Conservation (phyloP, 1,284 basidiomycete species). For the Hypsizygus ulmarius region DNA sequence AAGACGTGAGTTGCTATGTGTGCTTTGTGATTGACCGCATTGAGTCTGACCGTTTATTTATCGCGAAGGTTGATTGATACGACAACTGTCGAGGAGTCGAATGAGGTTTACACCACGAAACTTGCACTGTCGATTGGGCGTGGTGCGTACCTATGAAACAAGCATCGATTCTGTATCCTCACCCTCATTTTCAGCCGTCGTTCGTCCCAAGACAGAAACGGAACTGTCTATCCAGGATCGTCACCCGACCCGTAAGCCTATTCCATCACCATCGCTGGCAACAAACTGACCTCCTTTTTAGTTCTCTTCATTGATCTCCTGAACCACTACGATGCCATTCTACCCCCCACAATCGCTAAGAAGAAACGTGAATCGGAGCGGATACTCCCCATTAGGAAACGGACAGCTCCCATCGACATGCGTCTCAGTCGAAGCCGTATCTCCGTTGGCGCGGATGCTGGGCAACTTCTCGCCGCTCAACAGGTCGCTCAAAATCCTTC, state of each 20-base stretch:
- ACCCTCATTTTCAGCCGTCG: conserved; percentile 51
- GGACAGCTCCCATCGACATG: conserved; percentile 88
- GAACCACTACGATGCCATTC: conserved; percentile 69
- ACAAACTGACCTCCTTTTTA: conserved; percentile 21
- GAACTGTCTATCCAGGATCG: conserved; percentile 84
- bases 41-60: neutral
- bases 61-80: conserved; percentile 60
- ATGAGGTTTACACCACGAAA: conserved; percentile 82
- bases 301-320: conserved; percentile 85
- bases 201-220: conserved; percentile 81
- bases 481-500: conserved; percentile 58
- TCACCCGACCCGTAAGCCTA: conserved; percentile 66
- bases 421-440: conserved; percentile 71
- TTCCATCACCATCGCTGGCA: neutral
- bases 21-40: neutral
- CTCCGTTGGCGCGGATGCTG: conserved; percentile 71
- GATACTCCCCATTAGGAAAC: conserved; percentile 77
- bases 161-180: neutral
- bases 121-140: conserved; percentile 84
- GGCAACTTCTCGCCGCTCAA: conserved; percentile 80
- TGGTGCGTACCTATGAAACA: conserved; percentile 49
- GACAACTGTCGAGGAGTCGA: conserved; percentile 66
- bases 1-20: conserved; percentile 52
- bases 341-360: conserved; percentile 78
- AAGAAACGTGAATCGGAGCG: conserved; percentile 87